Percentiles rank a stretch among this genome's conserved stretches.
Conservation (phyloP, 1,284 basidiomycete species). For the Apiotrichum siamense region DNA sequence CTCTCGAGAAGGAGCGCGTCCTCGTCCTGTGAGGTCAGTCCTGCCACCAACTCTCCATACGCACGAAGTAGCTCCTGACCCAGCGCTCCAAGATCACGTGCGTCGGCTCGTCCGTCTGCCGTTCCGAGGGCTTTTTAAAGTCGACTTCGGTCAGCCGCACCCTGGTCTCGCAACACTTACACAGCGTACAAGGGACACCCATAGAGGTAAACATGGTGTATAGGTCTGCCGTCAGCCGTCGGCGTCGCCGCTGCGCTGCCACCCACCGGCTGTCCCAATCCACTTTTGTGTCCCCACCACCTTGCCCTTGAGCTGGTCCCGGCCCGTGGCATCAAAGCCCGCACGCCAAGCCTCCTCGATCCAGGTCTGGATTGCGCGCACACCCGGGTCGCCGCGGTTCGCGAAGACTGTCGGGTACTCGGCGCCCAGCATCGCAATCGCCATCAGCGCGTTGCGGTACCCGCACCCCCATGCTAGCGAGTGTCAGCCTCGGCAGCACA, state of each 20-base stretch:
- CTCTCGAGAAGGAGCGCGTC: neutral
- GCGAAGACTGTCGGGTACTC: constrained; percentile 25
- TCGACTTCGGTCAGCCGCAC: constrained; percentile 27
- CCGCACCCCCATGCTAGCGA: constrained; percentile 47
- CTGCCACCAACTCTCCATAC: neutral
- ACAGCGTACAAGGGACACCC: constrained; percentile 58
- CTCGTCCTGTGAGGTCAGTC: neutral
- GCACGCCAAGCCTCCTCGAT: constrained; percentile 71
- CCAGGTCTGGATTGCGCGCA: constrained; percentile 66
- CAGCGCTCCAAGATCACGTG: constrained; percentile 31
- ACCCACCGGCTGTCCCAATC: constrained; percentile 69
- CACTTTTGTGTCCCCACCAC: constrained; percentile 63
- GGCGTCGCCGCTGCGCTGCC: neutral
- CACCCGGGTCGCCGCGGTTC: constrained; percentile 53
- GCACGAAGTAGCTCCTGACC: constrained; percentile 43
- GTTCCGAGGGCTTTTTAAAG: constrained; percentile 34
- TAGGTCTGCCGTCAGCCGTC: constrained; percentile 48
- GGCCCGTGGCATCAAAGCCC: constrained; percentile 68
- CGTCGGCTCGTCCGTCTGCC: constrained; percentile 17
- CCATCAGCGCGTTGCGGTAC: constrained; percentile 80
- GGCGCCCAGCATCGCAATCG: constrained; percentile 58
- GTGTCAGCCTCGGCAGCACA: constrained; percentile 2
- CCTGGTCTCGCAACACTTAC: constrained; percentile 12
- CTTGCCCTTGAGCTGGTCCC: constrained; percentile 54
- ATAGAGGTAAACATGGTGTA: constrained; percentile 42